A percentile compares a stretch with the other conserved stretches of the same genome.
Evolutionary conservation across 345 rosid species (phyloP).

Genomic region (Eucalyptus viminalis): DNA sequence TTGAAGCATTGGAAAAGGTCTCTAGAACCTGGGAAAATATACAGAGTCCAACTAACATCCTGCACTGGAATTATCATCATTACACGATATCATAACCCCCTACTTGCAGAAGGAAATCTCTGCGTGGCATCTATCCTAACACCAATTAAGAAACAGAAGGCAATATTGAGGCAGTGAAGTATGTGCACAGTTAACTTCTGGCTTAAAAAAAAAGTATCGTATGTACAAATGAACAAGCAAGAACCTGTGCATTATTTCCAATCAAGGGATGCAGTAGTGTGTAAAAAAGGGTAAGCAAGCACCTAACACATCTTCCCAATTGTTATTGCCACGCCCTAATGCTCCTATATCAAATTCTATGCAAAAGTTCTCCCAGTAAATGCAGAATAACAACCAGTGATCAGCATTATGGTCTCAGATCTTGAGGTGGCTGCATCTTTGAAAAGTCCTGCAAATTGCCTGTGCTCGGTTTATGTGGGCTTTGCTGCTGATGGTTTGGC

Average conservation of each 20-base stretch:
- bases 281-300: background rate
- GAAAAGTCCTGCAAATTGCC: background rate
- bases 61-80: background rate
- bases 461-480: background rate
- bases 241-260: background rate
- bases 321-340: background rate
- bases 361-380: background rate
- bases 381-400: background rate
- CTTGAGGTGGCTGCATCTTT: background rate
- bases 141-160: background rate
- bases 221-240: background rate
- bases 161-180: background rate
- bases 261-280: background rate
- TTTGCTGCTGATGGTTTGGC: slow-evolving; percentile 4
- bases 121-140: background rate
- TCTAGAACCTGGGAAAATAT: background rate
- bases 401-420: background rate
- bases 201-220: background rate
- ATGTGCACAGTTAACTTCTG: background rate
- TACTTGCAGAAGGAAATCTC: background rate
- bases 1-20: background rate
- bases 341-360: background rate
- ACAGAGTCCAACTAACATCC: background rate
- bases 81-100: background rate
- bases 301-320: background rate